Conservation (phyloP, 1,284 basidiomycete species). For the Ganoderma meredithae region DNA sequence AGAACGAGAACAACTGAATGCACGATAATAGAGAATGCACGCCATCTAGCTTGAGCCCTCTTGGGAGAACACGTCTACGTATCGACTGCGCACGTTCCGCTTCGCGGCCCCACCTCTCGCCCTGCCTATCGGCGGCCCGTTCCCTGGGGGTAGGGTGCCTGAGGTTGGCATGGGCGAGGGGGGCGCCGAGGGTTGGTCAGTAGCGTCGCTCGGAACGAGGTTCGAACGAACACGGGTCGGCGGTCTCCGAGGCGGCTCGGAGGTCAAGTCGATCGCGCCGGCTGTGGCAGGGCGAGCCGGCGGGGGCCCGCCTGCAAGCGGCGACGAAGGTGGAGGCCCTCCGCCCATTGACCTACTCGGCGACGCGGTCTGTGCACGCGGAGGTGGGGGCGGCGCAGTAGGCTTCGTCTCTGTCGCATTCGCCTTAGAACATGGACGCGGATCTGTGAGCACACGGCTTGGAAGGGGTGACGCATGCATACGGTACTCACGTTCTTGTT, state of each 20-base stretch:
- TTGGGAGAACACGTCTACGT: slow-evolving; percentile 87
- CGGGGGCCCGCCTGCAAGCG: slow-evolving; percentile 48
- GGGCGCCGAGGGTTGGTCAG: slow-evolving; percentile 39
- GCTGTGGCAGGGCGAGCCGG: slow-evolving; percentile 65
- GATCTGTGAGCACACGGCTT: slow-evolving; percentile 35
- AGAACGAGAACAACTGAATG: neutral
- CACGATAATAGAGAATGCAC: neutral
- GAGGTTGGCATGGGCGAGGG: slow-evolving; percentile 46
- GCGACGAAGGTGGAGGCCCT: slow-evolving; percentile 34
- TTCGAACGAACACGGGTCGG: slow-evolving; percentile 69
- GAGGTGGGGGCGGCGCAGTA: slow-evolving; percentile 67
- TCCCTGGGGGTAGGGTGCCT: slow-evolving; percentile 46
- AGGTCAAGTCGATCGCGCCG: slow-evolving; percentile 57
- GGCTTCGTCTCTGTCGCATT: slow-evolving; percentile 43
- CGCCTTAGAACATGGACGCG: slow-evolving; percentile 50
- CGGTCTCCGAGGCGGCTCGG: slow-evolving; percentile 57
- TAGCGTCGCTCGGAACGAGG: slow-evolving; percentile 58
- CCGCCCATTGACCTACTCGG: slow-evolving; percentile 56
- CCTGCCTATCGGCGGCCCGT: slow-evolving; percentile 55
- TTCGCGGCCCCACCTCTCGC: slow-evolving; percentile 73
- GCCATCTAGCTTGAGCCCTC: slow-evolving; percentile 39
- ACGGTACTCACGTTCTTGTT: slow-evolving; percentile 81
- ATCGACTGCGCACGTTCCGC: slow-evolving; percentile 79
- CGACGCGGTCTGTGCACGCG: slow-evolving; percentile 83
- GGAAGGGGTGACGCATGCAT: neutral